phyloP scores from a whole-genome alignment of 768 basidiomycete genomes.

The Boletus eberwhitei region DNA sequence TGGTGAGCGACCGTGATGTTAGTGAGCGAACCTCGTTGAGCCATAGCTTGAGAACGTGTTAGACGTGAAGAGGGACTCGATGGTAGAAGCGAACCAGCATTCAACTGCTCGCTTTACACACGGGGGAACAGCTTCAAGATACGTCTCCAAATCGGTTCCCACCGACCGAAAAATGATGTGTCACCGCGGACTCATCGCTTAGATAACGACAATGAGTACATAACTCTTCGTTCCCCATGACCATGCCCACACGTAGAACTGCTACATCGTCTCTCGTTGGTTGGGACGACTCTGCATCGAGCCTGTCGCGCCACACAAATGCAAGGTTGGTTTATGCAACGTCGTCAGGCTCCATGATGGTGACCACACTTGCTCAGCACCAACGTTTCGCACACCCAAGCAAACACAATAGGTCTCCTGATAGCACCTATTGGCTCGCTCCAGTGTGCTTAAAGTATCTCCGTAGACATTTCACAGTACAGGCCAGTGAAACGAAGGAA shows the following conservation, averaged over 20 bases:
- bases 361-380: conserved; percentile 1
- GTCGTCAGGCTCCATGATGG: not conserved
- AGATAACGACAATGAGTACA: conserved; percentile 5
- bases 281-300: conserved; percentile 12
- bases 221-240: not conserved
- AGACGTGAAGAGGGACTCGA: not conserved
- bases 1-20: not conserved
- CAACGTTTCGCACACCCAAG: not conserved
- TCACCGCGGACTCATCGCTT: conserved; percentile 2
- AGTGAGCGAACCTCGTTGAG: not conserved
- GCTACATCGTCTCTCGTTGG: not conserved
- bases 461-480: conserved; percentile 6
- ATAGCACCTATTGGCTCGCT: not conserved
- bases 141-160: not conserved
- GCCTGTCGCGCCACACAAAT: conserved; percentile 5
- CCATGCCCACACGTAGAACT: conserved; percentile 4
- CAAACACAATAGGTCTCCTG: conserved; percentile 15
- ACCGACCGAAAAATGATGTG: not conserved
- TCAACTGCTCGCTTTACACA: too few species aligned
- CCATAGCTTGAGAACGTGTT: not conserved
- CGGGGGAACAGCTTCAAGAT: not conserved
- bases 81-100: not conserved
- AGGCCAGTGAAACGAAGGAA: conserved; percentile 45
- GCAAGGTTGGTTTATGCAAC: conserved; percentile 10
- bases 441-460: not conserved